phyloP scores from a whole-genome alignment of 73 alveolate genomes.

The Paramecium primaurelia region DNA sequence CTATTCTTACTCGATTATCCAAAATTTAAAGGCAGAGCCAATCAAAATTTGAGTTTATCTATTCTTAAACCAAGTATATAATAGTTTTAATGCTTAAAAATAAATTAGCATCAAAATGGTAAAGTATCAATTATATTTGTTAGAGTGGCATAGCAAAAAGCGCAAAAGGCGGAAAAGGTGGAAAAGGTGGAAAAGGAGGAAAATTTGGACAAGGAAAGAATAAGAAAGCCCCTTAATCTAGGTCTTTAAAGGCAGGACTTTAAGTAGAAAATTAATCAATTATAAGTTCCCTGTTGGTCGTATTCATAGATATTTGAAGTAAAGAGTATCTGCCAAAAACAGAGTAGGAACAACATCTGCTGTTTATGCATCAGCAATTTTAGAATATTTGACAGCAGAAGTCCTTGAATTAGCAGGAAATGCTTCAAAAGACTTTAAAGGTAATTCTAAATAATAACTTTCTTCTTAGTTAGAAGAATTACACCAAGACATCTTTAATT shows the following conservation, averaged over 20 bases:
- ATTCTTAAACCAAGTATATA: not conserved
- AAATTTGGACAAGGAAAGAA: conserved; percentile 78
- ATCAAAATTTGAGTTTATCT: conserved; percentile 33
- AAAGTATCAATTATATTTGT: not conserved
- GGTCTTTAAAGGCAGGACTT: conserved; percentile 97
- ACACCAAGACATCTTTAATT: conserved; percentile 97
- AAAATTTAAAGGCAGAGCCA: not conserved
- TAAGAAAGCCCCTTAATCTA: conserved; percentile 95
- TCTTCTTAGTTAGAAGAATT: conserved; percentile 83
- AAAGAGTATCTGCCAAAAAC: conserved; percentile 86
- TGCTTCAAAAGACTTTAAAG: conserved; percentile 95
- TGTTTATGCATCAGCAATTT: conserved; percentile 97
- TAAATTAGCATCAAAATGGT: conserved; percentile 36
- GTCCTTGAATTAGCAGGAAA: conserved; percentile 98
- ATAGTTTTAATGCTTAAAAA: not conserved
- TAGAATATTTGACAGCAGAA: conserved; percentile 98
- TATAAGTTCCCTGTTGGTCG: conserved; percentile 98
- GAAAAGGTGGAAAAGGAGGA: conserved; percentile 92
- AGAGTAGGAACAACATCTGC: conserved; percentile 99
- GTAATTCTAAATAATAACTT: not conserved
- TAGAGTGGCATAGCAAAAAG: conserved; percentile 50
- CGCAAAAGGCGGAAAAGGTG: conserved; percentile 87
- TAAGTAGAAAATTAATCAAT: conserved; percentile 64
- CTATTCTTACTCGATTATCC: not conserved
- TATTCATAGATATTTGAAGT: conserved; percentile 95